Evolutionary conservation across 2,329 filamentous ascomycete genomes (phyloP).

Genomic region (Xylariaceae sp.): DNA sequence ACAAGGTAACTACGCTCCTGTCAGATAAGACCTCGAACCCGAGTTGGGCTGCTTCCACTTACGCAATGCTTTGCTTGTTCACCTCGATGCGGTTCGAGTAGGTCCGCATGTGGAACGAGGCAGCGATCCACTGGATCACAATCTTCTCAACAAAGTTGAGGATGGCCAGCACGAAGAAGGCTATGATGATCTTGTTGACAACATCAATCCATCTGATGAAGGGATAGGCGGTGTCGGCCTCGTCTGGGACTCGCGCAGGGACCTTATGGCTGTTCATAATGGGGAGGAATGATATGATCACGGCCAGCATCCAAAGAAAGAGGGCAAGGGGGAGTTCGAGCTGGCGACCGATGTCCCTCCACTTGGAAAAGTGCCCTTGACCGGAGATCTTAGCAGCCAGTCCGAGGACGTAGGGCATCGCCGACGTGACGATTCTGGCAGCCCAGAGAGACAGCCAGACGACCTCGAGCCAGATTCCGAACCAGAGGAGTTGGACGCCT

Average conservation of each 20-base stretch:
- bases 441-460: constrained; percentile 91
- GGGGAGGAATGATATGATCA: constrained; percentile 79
- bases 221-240: constrained; percentile 40
- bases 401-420: constrained; percentile 44
- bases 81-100: constrained; percentile 87
- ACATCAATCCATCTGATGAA: constrained; percentile 66
- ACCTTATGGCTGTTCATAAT: constrained; percentile 62
- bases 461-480: constrained; percentile 91
- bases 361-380: constrained; percentile 87
- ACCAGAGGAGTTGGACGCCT: constrained; percentile 78
- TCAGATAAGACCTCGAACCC: constrained; percentile 58
- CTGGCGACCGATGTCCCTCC: constrained; percentile 80
- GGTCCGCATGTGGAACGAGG: constrained; percentile 84
- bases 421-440: constrained; percentile 49
- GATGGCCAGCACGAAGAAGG: constrained; percentile 71
- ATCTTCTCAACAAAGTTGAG: constrained; percentile 90
- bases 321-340: constrained; percentile 80
- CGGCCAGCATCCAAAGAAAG: constrained; percentile 87
- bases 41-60: constrained; percentile 40
- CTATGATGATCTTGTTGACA: constrained; percentile 80
- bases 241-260: constrained; percentile 27
- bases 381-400: constrained; percentile 63
- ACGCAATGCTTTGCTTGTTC: constrained; percentile 81
- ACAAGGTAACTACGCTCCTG: constrained; percentile 37
- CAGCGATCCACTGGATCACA: constrained; percentile 89